Conservation (phyloP, 345 rosid species). For the Citrus inodora region DNA sequence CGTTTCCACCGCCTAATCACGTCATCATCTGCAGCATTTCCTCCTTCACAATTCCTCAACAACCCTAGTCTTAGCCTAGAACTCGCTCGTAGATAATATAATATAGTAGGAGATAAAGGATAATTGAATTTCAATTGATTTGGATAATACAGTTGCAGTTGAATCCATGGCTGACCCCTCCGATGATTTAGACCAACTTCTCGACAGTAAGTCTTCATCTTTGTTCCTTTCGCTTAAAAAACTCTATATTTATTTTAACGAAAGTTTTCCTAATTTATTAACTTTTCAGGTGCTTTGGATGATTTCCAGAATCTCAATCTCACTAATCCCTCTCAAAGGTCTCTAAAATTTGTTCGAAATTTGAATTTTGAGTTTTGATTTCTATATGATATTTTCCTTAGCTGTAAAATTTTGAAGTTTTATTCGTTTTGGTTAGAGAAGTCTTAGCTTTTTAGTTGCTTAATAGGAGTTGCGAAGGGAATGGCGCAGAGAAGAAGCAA, state of each 20-base stretch:
- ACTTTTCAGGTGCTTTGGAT: conserved; percentile 86
- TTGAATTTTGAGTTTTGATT: too few relatives aligned
- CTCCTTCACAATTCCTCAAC: background rate
- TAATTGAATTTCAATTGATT: too few relatives aligned
- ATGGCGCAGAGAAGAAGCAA: conserved; percentile 33
- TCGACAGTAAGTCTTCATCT: conserved; percentile 57
- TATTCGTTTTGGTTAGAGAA: background rate
- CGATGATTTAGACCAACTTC: conserved; percentile 94
- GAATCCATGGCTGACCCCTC: conserved; percentile 52
- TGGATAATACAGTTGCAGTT: background rate
- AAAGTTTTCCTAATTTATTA: conserved; percentile 6
- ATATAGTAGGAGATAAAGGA: too few relatives aligned
- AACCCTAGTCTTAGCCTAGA: background rate
- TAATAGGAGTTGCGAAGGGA: conserved; percentile 42
- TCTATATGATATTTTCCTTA: too few relatives aligned
- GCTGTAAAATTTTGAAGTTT: background rate
- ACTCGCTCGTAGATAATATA: background rate
- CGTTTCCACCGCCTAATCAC: background rate
- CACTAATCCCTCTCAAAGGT: conserved; percentile 50
- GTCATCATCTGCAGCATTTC: too few relatives aligned
- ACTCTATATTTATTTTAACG: background rate
- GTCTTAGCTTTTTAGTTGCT: background rate
- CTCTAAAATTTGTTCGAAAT: background rate
- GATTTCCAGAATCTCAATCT: conserved; percentile 94
- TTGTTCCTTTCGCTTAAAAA: too few relatives aligned